Conservation (phyloP, 2,329 filamentous ascomycete genomes). For the Xylaria multiplex region DNA sequence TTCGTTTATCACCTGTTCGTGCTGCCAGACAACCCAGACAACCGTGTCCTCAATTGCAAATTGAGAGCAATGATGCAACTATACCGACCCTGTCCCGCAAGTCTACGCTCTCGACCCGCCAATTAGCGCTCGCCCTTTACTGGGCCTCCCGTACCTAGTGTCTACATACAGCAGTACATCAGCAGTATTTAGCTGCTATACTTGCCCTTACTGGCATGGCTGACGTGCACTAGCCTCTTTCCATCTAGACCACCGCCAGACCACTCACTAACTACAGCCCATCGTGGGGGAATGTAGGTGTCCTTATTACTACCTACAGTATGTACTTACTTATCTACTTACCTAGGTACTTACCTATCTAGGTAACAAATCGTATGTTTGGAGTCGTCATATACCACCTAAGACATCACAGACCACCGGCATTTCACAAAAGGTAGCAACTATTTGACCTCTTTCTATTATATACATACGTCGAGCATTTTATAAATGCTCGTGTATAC, state of each 20-base stretch:
- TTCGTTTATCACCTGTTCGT: conserved; percentile 28
- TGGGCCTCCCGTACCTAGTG: conserved; percentile 26
- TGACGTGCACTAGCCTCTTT: conserved; percentile 18
- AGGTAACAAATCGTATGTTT: too few relatives aligned
- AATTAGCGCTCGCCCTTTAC: conserved; percentile 20
- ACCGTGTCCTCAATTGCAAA: conserved; percentile 51
- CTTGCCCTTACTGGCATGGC: conserved; percentile 33
- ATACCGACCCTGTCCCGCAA: conserved; percentile 16
- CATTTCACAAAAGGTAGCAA: too few relatives aligned
- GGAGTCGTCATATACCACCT: background rate
- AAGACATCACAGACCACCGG: too few relatives aligned
- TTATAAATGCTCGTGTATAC: too few relatives aligned
- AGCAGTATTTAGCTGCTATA: background rate
- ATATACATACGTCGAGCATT: too few relatives aligned
- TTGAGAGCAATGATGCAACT: conserved; percentile 38
- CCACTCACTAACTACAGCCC: conserved; percentile 7
- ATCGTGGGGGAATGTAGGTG: background rate
- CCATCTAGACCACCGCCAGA: background rate
- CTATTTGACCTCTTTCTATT: too few relatives aligned
- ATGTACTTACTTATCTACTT: too few relatives aligned
- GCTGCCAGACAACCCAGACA: conserved; percentile 41
- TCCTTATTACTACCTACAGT: too few relatives aligned
- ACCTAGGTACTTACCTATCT: too few relatives aligned
- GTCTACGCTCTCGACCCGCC: conserved; percentile 11
- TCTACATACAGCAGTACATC: too few relatives aligned